Base-by-base conservation (phyloP, 352 stramenopile species). In the Phytophthora capsici region DNA sequence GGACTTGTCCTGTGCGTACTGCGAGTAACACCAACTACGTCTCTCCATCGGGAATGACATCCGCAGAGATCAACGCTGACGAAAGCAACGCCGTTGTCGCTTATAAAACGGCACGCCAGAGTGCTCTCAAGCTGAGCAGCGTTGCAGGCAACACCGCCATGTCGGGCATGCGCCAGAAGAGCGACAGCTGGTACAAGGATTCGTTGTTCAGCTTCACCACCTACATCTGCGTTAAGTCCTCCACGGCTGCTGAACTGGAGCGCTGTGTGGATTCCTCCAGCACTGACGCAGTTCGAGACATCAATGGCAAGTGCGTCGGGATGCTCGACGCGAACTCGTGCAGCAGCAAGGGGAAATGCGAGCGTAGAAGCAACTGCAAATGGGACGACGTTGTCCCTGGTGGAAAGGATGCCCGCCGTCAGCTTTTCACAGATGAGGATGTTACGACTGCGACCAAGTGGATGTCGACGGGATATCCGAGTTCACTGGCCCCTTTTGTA, bases 361-460 rank as follows among this genome's bases (percentile, higher is more conserved):
- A 94, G 52, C 82, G 82, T 34, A 70, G 80, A 43, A 84, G 75
- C 70, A 94, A 92, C 59, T 94, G 86, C 80, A 90, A 92, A 58
- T 94, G 86, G 86, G 76, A 91, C 49, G 82, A 91, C 44, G 66
- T 81, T 0, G 55, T 90, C 5, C 57, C 55, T 9, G 67, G 61
- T n/a, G 64, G 75, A 12, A 66, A 66, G 36, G 60, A 60, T 37
- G 65, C 66, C 1, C 81, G 86, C 3, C 74, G 69, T 17, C 69
- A 86, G 44, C 54, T 92, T 28, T 94, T 91, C 54, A 83, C 77
- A 4, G 63, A 71, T 32, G 74, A 71, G 0, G 69, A 93, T 60
- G 75, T 89, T 8, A 80, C 73, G 2, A 53, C 80, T 13, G 86
- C 84, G 14, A 78, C 50, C 23, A 79, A 84, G 46, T 94, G 84